These are phyloP conservation scores for Eucalyptus cloeziana DNA, from an alignment of 345 rosid genomes.

Conservation along the genomic window DNA sequence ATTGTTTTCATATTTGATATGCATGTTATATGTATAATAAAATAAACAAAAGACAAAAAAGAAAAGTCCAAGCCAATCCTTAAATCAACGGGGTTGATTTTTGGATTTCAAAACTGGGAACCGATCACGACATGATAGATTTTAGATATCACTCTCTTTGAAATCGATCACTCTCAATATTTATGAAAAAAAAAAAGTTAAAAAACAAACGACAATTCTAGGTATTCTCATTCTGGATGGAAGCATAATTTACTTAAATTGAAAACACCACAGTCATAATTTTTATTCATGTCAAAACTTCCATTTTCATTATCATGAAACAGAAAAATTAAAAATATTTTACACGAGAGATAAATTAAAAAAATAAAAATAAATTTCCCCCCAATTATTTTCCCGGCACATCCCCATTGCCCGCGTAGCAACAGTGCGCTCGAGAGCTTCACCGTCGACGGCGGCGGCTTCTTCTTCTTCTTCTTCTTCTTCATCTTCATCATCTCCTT, in stretches of 20 bases:
- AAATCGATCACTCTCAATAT: accelerated
- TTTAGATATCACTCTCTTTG: accelerated
- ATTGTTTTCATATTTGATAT: background rate
- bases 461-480: no score
- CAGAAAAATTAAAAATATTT: background rate
- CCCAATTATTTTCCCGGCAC: background rate
- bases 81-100: no score
- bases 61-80: accelerated
- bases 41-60: no score
- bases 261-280: background rate
- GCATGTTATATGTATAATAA: no score
- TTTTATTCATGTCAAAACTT: background rate
- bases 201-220: background rate
- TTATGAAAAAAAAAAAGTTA: background rate
- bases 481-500: background rate
- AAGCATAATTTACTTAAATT: background rate
- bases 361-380: no score
- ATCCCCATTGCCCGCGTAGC: background rate
- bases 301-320: background rate
- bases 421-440: background rate
- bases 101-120: no score
- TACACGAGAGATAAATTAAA: background rate
- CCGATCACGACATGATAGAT: no score
- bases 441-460: background rate
- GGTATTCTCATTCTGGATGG: background rate